Evolutionary conservation across 352 stramenopile genomes (phyloP), one percentile per base, ranked within the genome.

Genomic region (Porosira glacialis): DNA sequence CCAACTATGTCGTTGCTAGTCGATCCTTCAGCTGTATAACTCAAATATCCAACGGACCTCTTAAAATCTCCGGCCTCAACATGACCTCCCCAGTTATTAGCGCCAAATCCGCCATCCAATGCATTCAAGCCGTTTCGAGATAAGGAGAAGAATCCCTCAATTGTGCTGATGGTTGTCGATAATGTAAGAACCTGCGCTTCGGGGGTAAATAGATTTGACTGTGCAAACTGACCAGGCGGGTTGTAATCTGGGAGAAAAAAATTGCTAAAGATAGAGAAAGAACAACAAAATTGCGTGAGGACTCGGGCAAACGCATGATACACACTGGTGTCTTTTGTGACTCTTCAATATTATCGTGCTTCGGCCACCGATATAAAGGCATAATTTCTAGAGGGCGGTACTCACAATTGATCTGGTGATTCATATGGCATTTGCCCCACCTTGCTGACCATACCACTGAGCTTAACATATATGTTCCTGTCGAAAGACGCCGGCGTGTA

Each of bases 91-190:
- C n/a, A 28, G 11, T 24, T 38, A 7, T 41, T 21, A 10, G 26
- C 35, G 48, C 71, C 75, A 75, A 90, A 84, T 7, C 81, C 82
- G 21, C 59, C 50, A 39, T 75, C 35, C 47, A 80, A 88, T n/a
- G 30, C 33, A 33, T 10, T 63, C 11, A 89, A 39, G 19, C 85
- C 85, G 65, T 85, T 87, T 38, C 84, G 82, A 26, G 87, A 61
- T 36, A 89, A 36, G n/a, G 68, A 80, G 53, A 85, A 83, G 33
- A 92, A 58, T 19, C 80, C 87, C 70, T 92, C 92, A 2, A 89
- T 49, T 4, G 73, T 44, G 5, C 31, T 43, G 15, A 81, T 70
- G 5, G 76, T 74, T 21, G 52, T 69, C 10, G 70, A 71, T 22
- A 70, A 24, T 17, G 51, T 79, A 15, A 83, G 41, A 38, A 87